Evolutionary conservation across 2,329 filamentous ascomycete species (phyloP).

Genomic region (Monosporascus sp.): DNA sequence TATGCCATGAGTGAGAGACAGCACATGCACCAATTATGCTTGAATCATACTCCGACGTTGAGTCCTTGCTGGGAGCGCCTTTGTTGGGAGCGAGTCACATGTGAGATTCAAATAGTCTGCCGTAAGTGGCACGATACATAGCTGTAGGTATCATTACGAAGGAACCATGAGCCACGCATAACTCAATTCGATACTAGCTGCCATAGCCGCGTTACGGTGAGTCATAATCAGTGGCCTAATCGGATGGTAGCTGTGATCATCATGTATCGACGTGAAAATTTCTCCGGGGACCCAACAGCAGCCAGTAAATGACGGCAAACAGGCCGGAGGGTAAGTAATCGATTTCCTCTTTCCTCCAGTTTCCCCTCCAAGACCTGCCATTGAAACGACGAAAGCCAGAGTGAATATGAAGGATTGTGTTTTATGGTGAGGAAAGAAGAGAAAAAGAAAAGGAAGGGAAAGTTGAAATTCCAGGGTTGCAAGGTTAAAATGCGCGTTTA

Average conservation of each 20-base stretch:
- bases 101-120: too few species aligned
- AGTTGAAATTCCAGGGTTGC: not conserved
- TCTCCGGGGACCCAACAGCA: slow-evolving; percentile 29
- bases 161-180: too few species aligned
- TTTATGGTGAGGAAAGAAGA: slow-evolving; percentile 30
- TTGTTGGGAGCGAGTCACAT: too few species aligned
- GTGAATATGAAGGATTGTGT: slow-evolving; percentile 57
- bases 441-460: slow-evolving; percentile 10
- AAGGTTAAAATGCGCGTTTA: not conserved
- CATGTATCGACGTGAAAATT: slow-evolving; percentile 32
- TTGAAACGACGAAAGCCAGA: slow-evolving; percentile 53
- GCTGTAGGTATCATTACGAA: too few species aligned
- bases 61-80: too few species aligned
- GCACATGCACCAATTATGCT: too few species aligned
- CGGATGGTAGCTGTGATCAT: not conserved
- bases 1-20: too few species aligned
- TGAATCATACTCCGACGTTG: too few species aligned
- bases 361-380: slow-evolving; percentile 63
- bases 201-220: too few species aligned
- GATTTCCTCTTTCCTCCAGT: slow-evolving; percentile 58
- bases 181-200: too few species aligned
- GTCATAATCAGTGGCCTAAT: too few species aligned
- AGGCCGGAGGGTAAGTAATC: slow-evolving; percentile 55
- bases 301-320: slow-evolving; percentile 9
- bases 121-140: too few species aligned